These are phyloP conservation scores for Nothopassalora personata DNA, from an alignment of 2,329 filamentous ascomycete genomes.

Conservation along the genomic window DNA sequence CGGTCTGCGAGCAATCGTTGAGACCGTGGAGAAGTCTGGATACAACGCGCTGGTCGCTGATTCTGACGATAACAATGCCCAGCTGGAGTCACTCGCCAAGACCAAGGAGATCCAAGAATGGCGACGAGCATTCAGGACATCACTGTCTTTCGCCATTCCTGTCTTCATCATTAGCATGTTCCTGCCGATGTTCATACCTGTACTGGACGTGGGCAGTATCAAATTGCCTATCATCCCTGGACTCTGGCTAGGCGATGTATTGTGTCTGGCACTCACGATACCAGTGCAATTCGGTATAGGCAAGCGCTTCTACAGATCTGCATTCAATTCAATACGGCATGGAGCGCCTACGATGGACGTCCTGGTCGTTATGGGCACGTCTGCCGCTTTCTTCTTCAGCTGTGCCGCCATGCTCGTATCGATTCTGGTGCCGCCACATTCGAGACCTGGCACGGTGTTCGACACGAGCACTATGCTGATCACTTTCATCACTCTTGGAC, in stretches of 20 bases:
- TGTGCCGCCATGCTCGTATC: conserved; percentile 80
- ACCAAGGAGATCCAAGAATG: conserved; percentile 95
- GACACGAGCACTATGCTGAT: conserved; percentile 98
- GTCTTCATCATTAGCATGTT: conserved; percentile 93
- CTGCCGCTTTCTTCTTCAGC: conserved; percentile 94
- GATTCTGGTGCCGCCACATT: conserved; percentile 67
- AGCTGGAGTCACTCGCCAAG: conserved; percentile 91
- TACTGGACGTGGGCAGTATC: conserved; percentile 70
- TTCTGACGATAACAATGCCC: conserved; percentile 91
- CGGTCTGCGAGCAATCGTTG: conserved; percentile 77
- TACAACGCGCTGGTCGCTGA: conserved; percentile 88
- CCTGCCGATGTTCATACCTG: conserved; percentile 75
- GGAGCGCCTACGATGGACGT: conserved; percentile 96
- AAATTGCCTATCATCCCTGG: conserved; percentile 61
- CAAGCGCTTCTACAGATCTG: conserved; percentile 85
- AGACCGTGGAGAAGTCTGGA: conserved; percentile 71
- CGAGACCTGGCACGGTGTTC: conserved; percentile 80
- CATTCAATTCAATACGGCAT: conserved; percentile 90
- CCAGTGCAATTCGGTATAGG: conserved; percentile 96
- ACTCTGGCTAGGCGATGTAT: conserved; percentile 79
- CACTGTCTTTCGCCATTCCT: conserved; percentile 75
- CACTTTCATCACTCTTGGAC: conserved; percentile 85
- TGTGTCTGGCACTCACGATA: conserved; percentile 78
- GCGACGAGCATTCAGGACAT: conserved; percentile 73
- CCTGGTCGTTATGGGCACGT: conserved; percentile 86